These are phyloP conservation scores for Gossypium turneri DNA, from an alignment of 345 rosid genomes.

Conservation along the genomic window DNA sequence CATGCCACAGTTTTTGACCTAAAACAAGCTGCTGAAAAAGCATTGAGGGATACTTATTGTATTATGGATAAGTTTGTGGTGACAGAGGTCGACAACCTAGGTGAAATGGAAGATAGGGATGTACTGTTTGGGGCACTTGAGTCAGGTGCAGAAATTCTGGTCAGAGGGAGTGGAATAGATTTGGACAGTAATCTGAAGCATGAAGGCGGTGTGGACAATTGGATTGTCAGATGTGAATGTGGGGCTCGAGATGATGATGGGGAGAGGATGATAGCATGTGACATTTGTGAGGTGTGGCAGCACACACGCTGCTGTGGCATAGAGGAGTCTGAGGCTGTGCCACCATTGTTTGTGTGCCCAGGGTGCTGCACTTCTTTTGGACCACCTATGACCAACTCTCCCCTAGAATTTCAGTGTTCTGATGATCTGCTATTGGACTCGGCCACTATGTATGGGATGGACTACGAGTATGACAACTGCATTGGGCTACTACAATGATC, in stretches of 20 bases:
- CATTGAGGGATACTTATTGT: conserved; percentile 69
- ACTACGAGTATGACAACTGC: conserved; percentile 7
- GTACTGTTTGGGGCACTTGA: conserved; percentile 45
- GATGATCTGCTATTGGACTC: conserved; percentile 33
- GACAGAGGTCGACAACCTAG: conserved; percentile 44
- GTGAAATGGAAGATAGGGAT: conserved; percentile 42
- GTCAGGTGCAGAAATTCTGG: conserved; percentile 45
- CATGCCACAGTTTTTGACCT: conserved; percentile 67
- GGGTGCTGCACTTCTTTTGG: conserved; percentile 57
- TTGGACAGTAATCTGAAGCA: conserved; percentile 32
- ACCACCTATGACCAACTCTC: conserved; percentile 31
- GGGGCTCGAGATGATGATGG: conserved; percentile 89
- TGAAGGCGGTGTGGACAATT: conserved; percentile 70
- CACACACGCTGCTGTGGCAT: conserved; percentile 82
- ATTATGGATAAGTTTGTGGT: conserved; percentile 48
- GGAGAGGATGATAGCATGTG: conserved; percentile 88
- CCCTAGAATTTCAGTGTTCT: conserved; percentile 23
- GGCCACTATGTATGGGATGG: conserved; percentile 9
- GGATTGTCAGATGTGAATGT: conserved; percentile 74
- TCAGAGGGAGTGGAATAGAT: conserved; percentile 54
- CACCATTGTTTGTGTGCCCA: conserved; percentile 67
- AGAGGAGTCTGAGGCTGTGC: conserved; percentile 55
- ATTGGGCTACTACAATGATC: conserved; percentile 7
- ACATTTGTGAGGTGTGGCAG: conserved; percentile 84
- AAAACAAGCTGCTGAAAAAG: conserved; percentile 49